These are phyloP conservation scores for Chytridium lagenaria DNA, from an alignment of 371 early-diverging fungal species.

Conservation along the genomic window DNA sequence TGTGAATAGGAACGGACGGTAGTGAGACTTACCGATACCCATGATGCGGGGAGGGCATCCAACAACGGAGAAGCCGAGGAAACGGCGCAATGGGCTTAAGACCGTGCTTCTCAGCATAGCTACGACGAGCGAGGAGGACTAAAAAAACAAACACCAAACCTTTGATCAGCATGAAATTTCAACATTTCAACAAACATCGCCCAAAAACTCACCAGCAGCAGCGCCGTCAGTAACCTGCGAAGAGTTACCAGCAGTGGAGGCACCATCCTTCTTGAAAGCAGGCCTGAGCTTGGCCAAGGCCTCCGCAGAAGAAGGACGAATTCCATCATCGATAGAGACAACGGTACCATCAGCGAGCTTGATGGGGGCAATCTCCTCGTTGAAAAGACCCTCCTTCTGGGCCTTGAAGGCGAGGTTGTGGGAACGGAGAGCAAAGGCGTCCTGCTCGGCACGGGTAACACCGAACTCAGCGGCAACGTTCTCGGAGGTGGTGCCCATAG, in stretches of 20 bases:
- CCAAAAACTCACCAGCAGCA: slow-evolving; percentile 65
- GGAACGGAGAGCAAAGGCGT: slow-evolving; percentile 83
- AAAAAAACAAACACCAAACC: not conserved
- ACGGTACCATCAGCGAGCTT: slow-evolving; percentile 67
- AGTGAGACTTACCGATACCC: slow-evolving; percentile 95
- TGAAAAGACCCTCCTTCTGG: slow-evolving; percentile 89
- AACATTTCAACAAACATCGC: not conserved
- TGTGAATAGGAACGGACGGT: not conserved
- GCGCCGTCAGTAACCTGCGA: slow-evolving; percentile 99
- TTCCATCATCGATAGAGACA: slow-evolving; percentile 88
- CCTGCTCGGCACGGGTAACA: slow-evolving; percentile 85
- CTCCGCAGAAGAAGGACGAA: slow-evolving; percentile 85
- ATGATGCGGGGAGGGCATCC: slow-evolving; percentile 95
- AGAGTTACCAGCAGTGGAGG: slow-evolving; percentile 97
- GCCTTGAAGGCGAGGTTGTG: slow-evolving; percentile 84
- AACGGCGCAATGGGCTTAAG: slow-evolving; percentile 89
- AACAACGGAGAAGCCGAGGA: slow-evolving; percentile 85
- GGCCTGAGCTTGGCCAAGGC: slow-evolving; percentile 87
- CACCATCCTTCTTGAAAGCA: slow-evolving; percentile 86
- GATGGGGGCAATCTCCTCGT: slow-evolving; percentile 92
- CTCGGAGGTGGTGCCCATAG: slow-evolving; percentile 89
- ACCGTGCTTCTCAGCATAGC: slow-evolving; percentile 86
- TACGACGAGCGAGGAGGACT: slow-evolving; percentile 93
- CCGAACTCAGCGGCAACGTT: slow-evolving; percentile 91
- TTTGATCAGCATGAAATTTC: too few species aligned